Conservation (phyloP, 306 rosid species). For the Sindora glabra region DNA sequence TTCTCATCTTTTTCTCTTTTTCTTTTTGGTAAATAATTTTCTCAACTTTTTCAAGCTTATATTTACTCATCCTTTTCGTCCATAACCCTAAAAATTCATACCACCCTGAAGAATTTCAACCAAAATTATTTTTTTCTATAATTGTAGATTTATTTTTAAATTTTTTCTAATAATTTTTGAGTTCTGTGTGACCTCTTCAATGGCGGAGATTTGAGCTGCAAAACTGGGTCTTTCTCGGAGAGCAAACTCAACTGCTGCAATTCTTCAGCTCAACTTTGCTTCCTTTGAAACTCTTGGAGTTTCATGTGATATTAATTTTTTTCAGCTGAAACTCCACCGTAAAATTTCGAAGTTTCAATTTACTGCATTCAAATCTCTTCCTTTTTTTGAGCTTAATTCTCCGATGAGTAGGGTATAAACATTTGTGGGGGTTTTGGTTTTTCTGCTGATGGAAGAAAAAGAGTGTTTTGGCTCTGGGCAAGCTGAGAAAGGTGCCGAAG, state of each 20-base stretch:
- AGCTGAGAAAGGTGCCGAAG: constrained; percentile 40
- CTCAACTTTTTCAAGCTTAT: constrained; percentile 70
- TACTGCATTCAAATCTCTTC: constrained; percentile 18
- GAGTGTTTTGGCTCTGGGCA: constrained; percentile 53
- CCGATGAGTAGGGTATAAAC: constrained; percentile 26
- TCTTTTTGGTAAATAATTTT: no score
- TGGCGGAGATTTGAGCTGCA: constrained; percentile 46
- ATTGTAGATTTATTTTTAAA: constrained; percentile 34
- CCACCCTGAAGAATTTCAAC: constrained; percentile 31
- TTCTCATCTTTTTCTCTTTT: no score
- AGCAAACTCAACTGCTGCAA: constrained; percentile 13
- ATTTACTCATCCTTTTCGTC: constrained; percentile 60
- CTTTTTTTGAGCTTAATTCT: no score
- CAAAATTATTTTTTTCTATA: constrained; percentile 40
- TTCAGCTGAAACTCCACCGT: neutral
- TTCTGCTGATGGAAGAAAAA: constrained; percentile 53
- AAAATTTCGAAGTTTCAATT: constrained; percentile 17
- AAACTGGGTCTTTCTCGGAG: constrained; percentile 20
- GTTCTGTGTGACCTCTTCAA: constrained; percentile 45
- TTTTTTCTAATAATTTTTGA: constrained; percentile 32
- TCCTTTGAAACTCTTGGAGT: constrained; percentile 17
- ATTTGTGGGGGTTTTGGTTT: constrained; percentile 22
- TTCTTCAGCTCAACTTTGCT: constrained; percentile 27
- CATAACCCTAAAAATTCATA: constrained; percentile 72
- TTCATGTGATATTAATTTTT: neutral